Base-by-base conservation (phyloP, 2,329 filamentous ascomycete genomes). In the Volutella citrinella region DNA sequence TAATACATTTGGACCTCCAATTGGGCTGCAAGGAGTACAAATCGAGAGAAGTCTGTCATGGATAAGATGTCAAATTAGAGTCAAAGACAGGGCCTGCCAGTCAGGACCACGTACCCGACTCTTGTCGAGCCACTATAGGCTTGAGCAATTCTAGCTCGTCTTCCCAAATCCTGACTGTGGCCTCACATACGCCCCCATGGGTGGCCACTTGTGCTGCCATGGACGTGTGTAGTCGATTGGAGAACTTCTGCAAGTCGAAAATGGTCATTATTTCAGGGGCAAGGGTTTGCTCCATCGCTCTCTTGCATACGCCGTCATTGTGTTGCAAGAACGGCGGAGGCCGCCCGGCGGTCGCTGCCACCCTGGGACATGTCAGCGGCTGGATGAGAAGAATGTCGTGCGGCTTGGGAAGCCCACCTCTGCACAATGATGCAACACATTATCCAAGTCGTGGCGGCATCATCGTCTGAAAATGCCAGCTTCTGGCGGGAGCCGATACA, bases 1-100 rank as follows among this genome's bases (percentile, higher is more conserved):
- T 76, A 76, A 53, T 69, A 75, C 2, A 61, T 55, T 42, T 78
- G 72, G 8, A 77, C 64, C 36, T 78, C 72, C n/a, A 75, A 61
- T 15, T 69, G 63, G 2, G 71, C 66, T 1, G 70, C 61, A 5
- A 76, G 52, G 8, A 72, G 55, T 30, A 70, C 68, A 46, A 76
- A 72, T 12, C 65, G 60, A 32, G 71, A 67, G 15, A 71, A 52
- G 23, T 74, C 71, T 72, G 44, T 12, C 46, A n/a, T n/a, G n/a
- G n/a, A n/a, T n/a, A n/a, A n/a, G n/a, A n/a, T n/a, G n/a, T n/a
- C n/a, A n/a, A n/a, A n/a, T n/a, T n/a, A n/a, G n/a, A n/a, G n/a
- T n/a, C n/a, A n/a, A n/a, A n/a, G n/a, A n/a, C n/a, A n/a, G n/a
- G n/a, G n/a, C n/a, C n/a, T n/a, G n/a, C n/a, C n/a, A n/a, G n/a